Base-by-base conservation (phyloP, 2,329 filamentous ascomycete species). In the Lasiodiplodia theobromae region DNA sequence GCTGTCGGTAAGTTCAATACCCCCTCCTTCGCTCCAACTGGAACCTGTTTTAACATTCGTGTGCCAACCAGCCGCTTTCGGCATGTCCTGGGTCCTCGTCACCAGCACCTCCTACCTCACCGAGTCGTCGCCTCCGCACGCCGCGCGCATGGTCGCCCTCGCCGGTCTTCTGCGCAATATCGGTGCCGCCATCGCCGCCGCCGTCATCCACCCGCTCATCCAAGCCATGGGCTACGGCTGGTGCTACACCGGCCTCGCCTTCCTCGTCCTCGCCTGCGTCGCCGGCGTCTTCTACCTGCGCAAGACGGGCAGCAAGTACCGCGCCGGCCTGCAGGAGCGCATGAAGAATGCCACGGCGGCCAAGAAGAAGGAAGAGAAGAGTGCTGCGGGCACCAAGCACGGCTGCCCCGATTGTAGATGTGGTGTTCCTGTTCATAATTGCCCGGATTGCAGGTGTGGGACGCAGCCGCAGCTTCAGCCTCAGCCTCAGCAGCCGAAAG, bases 11-110 rank as follows among this genome's bases (percentile, higher is more conserved):
- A 57, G 66, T 56, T 44, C 28, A 31, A 31, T 8, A 7, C n/a
- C 16, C 16, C 18, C 4, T n/a, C n/a, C 28, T 18, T 21, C 31
- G 11, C 7, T 12, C 28, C 38, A 3, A 8, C 18, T 18, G 28
- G 6, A 47, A 10, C 6, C 18, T 31, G 6, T 10, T n/a, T 21
- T 37, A 2, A 21, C 23, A 34, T 37, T 38, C 23, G 31, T 40
- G 2, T 40, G 1, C 58, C 11, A 7, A 8, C 21, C 71, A 78
- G 74, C 74, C 69, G 74, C 77, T 4, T 75, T 81, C 40, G 80
- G 80, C 7, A 79, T 80, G 68, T 79, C 79, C 7, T 80, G 81
- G 70, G 80, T 82, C 53, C 81, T 83, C 68, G 78, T 83, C 21
- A 78, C 80, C 2, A 81, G 76, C 25, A 82, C 80, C 0, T 78